phyloP scores from a whole-genome alignment of 805 yeast genomes.

The Candida boleticola region DNA sequence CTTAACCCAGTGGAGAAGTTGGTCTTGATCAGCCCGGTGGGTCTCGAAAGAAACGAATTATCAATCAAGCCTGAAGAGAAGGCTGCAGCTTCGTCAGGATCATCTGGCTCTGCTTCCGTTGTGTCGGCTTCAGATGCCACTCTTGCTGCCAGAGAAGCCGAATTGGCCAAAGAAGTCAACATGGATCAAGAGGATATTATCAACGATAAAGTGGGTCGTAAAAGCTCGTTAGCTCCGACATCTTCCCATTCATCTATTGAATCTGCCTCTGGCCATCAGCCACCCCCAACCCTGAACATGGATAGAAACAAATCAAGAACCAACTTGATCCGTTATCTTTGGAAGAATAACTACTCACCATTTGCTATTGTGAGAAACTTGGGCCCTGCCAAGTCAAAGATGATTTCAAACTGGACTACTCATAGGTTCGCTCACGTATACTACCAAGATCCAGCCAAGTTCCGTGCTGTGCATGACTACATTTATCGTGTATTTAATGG shows the following conservation, averaged over 20 bases:
- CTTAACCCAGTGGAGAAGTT: constrained; percentile 29
- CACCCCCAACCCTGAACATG: constrained; percentile 7
- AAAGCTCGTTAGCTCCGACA: background rate
- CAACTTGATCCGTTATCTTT: constrained; percentile 38
- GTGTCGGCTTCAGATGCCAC: constrained; percentile 2
- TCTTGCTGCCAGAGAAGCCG: constrained; percentile 9
- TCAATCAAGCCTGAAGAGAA: constrained; percentile 20
- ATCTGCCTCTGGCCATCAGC: background rate
- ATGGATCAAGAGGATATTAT: constrained; percentile 27
- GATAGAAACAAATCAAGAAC: constrained; percentile 14
- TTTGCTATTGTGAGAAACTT: constrained; percentile 46
- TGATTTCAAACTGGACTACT: constrained; percentile 54
- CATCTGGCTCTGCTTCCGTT: constrained; percentile 13
- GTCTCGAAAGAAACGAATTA: constrained; percentile 35
- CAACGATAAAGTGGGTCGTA: constrained; percentile 5
- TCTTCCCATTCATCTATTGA: background rate
- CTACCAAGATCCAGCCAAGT: constrained; percentile 27
- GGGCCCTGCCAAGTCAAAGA: constrained; percentile 55
- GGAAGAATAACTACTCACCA: constrained; percentile 58
- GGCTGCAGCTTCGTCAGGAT: constrained; percentile 11
- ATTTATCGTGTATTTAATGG: constrained; percentile 52
- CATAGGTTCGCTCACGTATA: constrained; percentile 43
- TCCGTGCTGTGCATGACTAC: constrained; percentile 48
- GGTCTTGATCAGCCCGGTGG: constrained; percentile 43
- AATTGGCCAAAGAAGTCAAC: constrained; percentile 15